A percentile compares a stretch with the other conserved stretches of the same genome.
Evolutionary conservation across 163 green algal genomes (phyloP).

Genomic region (Coccomyxa subellipsoidea): DNA sequence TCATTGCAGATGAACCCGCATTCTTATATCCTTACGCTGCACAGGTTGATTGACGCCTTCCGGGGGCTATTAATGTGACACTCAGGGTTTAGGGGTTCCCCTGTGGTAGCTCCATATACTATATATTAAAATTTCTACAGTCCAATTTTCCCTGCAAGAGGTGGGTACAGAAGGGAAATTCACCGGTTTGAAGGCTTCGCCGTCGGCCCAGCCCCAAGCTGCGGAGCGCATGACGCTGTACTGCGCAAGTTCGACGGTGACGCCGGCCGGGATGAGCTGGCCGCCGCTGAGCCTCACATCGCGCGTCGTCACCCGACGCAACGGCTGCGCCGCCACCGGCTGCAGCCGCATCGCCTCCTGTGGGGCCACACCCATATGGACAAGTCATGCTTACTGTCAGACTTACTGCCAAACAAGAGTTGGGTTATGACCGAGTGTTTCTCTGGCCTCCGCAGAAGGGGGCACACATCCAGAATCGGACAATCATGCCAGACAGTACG

Average conservation of each 20-base stretch:
- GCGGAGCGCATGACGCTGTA: neutral
- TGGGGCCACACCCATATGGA: neutral
- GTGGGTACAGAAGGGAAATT: too few relatives aligned
- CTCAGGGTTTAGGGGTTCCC: too few relatives aligned
- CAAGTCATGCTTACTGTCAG: neutral
- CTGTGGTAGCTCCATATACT: too few relatives aligned
- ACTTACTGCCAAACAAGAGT: neutral
- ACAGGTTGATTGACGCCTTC: too few relatives aligned
- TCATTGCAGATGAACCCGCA: too few relatives aligned
- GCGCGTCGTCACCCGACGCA: neutral
- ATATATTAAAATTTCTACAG: neutral
- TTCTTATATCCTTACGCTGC: too few relatives aligned
- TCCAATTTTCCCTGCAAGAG: neutral
- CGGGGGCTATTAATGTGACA: too few relatives aligned
- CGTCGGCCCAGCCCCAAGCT: neutral
- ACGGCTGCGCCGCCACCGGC: neutral
- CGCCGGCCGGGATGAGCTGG: neutral
- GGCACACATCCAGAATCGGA: neutral
- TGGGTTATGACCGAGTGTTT: neutral
- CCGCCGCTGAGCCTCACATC: conserved; percentile 6
- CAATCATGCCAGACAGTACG: too few relatives aligned
- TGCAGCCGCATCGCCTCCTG: conserved; percentile 11
- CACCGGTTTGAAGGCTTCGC: neutral
- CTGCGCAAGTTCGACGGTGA: neutral
- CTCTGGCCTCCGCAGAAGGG: neutral